Percentiles rank a stretch among this genome's conserved stretches.
phyloP scores from a whole-genome alignment of 1,284 basidiomycete genomes.

The Phenoliferia sp. region DNA sequence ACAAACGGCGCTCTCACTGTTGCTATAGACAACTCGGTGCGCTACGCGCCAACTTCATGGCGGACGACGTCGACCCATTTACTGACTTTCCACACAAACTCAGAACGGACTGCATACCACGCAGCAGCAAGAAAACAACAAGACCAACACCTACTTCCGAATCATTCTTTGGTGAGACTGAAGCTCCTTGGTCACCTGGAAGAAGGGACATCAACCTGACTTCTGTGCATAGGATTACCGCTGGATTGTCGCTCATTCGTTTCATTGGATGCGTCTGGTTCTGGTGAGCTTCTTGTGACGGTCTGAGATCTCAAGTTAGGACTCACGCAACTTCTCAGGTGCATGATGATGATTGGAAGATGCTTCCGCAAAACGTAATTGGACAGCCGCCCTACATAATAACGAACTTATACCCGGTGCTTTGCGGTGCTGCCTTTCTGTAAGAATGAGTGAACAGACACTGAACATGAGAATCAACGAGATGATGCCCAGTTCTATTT shows the following conservation, averaged over 20 bases:
- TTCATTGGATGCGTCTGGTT: slow-evolving; percentile 2
- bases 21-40: slow-evolving; percentile 47
- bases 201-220: background rate
- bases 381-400: background rate
- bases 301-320: background rate
- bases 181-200: background rate
- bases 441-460: background rate
- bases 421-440: background rate
- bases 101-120: slow-evolving; percentile 1
- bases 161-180: slow-evolving; percentile 62
- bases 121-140: background rate
- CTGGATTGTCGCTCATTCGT: background rate
- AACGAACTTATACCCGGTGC: background rate
- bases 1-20: slow-evolving; percentile 71
- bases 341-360: background rate
- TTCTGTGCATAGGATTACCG: background rate
- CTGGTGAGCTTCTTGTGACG: background rate
- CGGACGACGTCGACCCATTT: background rate
- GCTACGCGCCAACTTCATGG: background rate
- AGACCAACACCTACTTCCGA: slow-evolving; percentile 56
- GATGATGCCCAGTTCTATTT: too few relatives aligned
- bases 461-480: too few relatives aligned
- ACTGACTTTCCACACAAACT: background rate
- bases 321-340: background rate
- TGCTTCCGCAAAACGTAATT: background rate